These are phyloP conservation scores for Russula emetica DNA, from an alignment of 768 basidiomycete species.

Conservation along the genomic window DNA sequence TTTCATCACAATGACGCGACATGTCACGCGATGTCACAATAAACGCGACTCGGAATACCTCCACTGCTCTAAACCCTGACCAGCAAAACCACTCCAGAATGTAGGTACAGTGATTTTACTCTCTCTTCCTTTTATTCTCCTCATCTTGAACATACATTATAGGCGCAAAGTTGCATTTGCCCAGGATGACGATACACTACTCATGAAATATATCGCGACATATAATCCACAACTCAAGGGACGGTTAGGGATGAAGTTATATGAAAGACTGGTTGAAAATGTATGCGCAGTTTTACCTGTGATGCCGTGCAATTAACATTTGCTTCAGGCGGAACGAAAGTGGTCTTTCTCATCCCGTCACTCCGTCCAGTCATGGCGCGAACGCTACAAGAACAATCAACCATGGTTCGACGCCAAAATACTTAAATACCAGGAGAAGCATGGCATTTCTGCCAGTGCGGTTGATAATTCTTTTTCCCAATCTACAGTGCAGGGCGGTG, in stretches of 20 bases:
- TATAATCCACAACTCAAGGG: slow-evolving; percentile 41
- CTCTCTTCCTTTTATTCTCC: neutral
- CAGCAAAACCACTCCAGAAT: neutral
- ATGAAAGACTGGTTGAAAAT: slow-evolving; percentile 42
- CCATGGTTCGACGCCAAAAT: slow-evolving; percentile 44
- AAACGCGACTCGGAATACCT: neutral
- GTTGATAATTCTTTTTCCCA: neutral
- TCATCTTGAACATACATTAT: neutral
- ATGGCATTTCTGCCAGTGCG: slow-evolving; percentile 24
- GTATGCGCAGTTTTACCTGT: slow-evolving; percentile 36
- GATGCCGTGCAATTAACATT: slow-evolving; percentile 2
- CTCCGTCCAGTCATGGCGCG: slow-evolving; percentile 60
- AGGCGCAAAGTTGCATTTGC: slow-evolving; percentile 33
- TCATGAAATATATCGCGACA: slow-evolving; percentile 48
- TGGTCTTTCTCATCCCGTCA: slow-evolving; percentile 55
- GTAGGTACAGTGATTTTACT: slow-evolving; percentile 1
- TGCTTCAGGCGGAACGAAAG: slow-evolving; percentile 35
- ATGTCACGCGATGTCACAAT: slow-evolving; percentile 6
- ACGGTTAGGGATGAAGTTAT: slow-evolving; percentile 47
- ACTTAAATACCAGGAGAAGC: slow-evolving; percentile 37
- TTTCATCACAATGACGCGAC: slow-evolving; percentile 3
- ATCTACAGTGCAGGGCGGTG: neutral
- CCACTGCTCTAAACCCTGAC: neutral
- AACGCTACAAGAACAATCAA: slow-evolving; percentile 50
- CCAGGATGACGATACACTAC: slow-evolving; percentile 40